Evolutionary conservation across 441 rosid species (phyloP), one percentile per base, ranked within the genome.

Genomic region (Populus hybrid): DNA sequence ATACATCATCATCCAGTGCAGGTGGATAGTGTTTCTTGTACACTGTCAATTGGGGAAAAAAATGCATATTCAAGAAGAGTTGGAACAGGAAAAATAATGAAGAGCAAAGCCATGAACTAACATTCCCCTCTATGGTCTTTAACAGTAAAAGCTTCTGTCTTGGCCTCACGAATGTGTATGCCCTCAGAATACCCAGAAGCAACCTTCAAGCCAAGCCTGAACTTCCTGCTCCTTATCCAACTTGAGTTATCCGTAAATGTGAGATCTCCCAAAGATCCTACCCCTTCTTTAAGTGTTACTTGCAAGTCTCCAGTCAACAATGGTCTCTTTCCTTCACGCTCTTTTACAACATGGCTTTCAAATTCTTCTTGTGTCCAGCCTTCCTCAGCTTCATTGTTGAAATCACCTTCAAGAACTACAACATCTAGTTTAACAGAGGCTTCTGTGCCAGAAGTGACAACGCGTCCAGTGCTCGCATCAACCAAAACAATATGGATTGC

Each of bases 91-190:
- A 84, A 6, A 57, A 65, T 36, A 63, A 70, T 9, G 59, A 19
- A 4, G 64, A 32, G 75, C 38, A 68, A 40, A 53, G 61, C 61
- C 38, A 78, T 71, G 26, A 82, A 79, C 90, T 76, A 82, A 94
- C 99, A 83, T 90, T 97, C 99, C 76, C 99, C 99, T 74, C 99
- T 83, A 78, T 97, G 99, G 87, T 97, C 99, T 82, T 93, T 97
- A 69, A 97, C 99, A 74, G 91, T 89, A 80, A 97, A 93, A 77
- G 99, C 97, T 82, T 97, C 99, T 0, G 99, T 94, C 89, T 94
- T 97, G 6, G 98, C 99, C 88, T 97, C 99, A 74, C 97, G 90
- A 57, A 94, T 83, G 64, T 89, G 98, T 53, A 89, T 80, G 35
- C 89, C 97, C 78, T 93, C 98, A 80, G 90, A 87, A 78, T 14